These are phyloP conservation scores for Cercospora sp. DNA, from an alignment of 2,329 filamentous ascomycete species.

Conservation along the genomic window DNA sequence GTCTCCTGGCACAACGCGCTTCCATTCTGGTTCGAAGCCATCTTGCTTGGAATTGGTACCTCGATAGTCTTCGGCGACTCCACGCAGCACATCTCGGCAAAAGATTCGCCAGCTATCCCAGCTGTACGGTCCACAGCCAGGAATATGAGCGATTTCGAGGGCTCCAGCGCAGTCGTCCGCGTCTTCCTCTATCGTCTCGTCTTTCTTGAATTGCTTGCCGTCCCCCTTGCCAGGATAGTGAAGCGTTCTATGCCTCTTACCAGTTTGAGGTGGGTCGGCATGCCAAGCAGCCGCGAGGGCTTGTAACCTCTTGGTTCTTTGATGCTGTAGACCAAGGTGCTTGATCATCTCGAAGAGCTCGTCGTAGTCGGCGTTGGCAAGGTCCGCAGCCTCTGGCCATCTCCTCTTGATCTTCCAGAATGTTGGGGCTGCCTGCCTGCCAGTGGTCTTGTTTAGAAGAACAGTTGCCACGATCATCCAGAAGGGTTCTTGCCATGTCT, in stretches of 20 bases:
- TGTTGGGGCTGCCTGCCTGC: constrained; percentile 70
- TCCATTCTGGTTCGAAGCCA: constrained; percentile 82
- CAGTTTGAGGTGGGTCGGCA: constrained; percentile 59
- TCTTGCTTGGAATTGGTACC: constrained; percentile 51
- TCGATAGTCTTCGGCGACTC: constrained; percentile 65
- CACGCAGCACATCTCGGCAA: constrained; percentile 75
- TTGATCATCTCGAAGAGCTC: constrained; percentile 64
- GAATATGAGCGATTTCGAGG: constrained; percentile 86
- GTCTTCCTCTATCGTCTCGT: constrained; percentile 49
- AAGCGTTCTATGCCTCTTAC: constrained; percentile 57
- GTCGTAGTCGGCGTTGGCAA: constrained; percentile 58
- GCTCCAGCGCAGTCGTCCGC: constrained; percentile 51
- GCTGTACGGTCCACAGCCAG: constrained; percentile 73
- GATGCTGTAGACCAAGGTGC: constrained; percentile 68
- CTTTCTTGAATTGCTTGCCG: constrained; percentile 49
- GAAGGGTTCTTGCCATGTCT: constrained; percentile 72
- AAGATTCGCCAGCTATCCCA: constrained; percentile 93
- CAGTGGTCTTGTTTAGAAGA: constrained; percentile 80
- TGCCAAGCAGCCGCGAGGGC: constrained; percentile 70
- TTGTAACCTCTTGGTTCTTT: constrained; percentile 68
- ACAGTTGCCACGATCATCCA: constrained; percentile 78
- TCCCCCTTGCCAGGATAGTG: constrained; percentile 56
- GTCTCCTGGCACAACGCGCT: constrained; percentile 75
- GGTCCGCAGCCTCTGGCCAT: constrained; percentile 65
- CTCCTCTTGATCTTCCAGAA: constrained; percentile 66